Base-by-base conservation (phyloP, 1,284 basidiomycete species). In the Malassezia cuniculi region DNA sequence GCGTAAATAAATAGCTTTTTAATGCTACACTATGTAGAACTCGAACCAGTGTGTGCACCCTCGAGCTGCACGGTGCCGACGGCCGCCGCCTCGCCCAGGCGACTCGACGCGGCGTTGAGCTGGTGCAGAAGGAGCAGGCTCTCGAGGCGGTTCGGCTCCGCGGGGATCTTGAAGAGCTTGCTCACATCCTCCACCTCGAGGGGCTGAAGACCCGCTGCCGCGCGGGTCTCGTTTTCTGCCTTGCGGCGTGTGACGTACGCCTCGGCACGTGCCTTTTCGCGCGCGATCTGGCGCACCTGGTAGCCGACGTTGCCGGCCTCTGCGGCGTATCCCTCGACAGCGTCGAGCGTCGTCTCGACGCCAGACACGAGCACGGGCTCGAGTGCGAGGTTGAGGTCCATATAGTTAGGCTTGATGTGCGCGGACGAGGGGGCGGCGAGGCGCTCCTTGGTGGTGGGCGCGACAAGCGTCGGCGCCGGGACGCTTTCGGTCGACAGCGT, bases 61-160 rank as follows among this genome's bases (percentile, higher is more conserved):
- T 63, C 49, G 36, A 65, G 55, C 41, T 62, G 57, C 24, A 65
- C 50, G 15, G 57, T 47, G 35, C 57, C 50, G 83, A 68, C 63
- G 83, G 67, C 65, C n/a, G 66, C 66, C 11, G 65, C 67, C 50
- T 70, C 68, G 22, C 54, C 50, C 15, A 69, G 48, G 34, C 61
- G 61, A 48, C 52, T 60, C 10, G 68, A 66, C 3, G 66, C 62
- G 26, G 55, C 65, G 47, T 69, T 68, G 27, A 70, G 62, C 35
- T 68, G 67, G 16, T 61, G 60, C 4, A 70, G 55, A 27, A 69
- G 54, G 31, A 68, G 70, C 76, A 90, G 75, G 67, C 85, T 82
- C 67, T 94, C 87, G 59, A 95, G 70, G 50, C 90, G 75, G 62
- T 78, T 85, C 21, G 87, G 89, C 69, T 95, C 90, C 35, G 78